A percentile compares a stretch with the other conserved stretches of the same genome.
Conservation (phyloP, 129 eudicot species). For the Saussurea involucrata region DNA sequence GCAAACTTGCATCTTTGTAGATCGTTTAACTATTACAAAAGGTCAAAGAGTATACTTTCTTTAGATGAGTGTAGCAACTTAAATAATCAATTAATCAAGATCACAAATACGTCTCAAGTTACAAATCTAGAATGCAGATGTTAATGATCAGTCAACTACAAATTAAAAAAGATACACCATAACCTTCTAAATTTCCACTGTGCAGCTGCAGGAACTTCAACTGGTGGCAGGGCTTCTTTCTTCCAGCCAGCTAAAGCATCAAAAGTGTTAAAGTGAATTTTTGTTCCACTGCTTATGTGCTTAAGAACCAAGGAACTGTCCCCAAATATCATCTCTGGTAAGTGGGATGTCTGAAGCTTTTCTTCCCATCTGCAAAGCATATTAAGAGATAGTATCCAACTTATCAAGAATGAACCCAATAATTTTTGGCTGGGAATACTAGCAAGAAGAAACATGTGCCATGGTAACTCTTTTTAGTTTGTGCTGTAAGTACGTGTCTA, state of each 20-base stretch:
- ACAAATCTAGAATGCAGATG: neutral
- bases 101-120: neutral
- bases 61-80: neutral
- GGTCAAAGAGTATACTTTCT: neutral
- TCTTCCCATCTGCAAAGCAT: slow-evolving; percentile 82
- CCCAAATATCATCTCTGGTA: slow-evolving; percentile 96
- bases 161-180: neutral
- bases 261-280: slow-evolving; percentile 75
- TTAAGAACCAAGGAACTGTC: slow-evolving; percentile 79
- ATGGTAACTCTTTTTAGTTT: neutral
- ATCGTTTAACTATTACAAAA: neutral
- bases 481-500: neutral
- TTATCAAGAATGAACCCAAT: neutral
- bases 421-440: neutral
- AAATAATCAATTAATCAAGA: neutral
- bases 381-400: neutral
- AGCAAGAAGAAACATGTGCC: neutral
- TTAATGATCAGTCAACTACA: neutral
- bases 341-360: slow-evolving; percentile 85
- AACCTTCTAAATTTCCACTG: slow-evolving; percentile 92
- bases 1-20: neutral
- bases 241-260: slow-evolving; percentile 94
- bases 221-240: slow-evolving; percentile 87
- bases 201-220: slow-evolving; percentile 98
- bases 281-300: slow-evolving; percentile 59